Conservation (phyloP, 345 rosid genomes). For the Excoecaria agallocha region DNA sequence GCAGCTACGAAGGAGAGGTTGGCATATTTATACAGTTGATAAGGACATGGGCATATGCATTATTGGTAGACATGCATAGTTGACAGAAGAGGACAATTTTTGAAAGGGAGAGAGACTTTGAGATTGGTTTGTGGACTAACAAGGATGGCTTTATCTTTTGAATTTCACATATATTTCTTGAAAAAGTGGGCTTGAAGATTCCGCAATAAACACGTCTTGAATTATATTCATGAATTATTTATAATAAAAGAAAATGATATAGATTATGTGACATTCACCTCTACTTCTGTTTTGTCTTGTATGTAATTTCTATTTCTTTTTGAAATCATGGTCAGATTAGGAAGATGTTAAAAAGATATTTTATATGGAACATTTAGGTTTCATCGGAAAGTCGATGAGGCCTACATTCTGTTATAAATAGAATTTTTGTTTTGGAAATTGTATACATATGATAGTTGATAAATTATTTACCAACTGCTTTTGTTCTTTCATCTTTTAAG, state of each 20-base stretch:
- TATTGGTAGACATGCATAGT: conserved; percentile 21
- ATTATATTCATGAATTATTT: background rate
- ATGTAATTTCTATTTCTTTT: background rate
- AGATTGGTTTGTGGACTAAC: conserved; percentile 8
- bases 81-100: conserved; percentile 21
- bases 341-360: background rate
- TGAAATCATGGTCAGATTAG: background rate
- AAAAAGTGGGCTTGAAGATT: background rate
- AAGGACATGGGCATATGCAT: conserved; percentile 10
- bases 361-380: background rate
- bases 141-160: background rate
- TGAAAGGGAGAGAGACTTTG: conserved; percentile 13
- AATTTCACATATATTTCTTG: background rate
- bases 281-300: background rate
- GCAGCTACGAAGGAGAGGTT: conserved; percentile 32
- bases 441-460: too few species aligned
- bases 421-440: background rate
- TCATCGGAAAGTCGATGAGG: background rate
- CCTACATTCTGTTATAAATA: background rate
- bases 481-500: too few species aligned
- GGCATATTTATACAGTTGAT: conserved; percentile 1
- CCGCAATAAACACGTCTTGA: background rate
- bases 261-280: background rate
- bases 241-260: conserved; percentile 7
- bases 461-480: too few species aligned